These are phyloP conservation scores for Podaxis mareebaensis DNA, from an alignment of 768 basidiomycete species.

Conservation along the genomic window DNA sequence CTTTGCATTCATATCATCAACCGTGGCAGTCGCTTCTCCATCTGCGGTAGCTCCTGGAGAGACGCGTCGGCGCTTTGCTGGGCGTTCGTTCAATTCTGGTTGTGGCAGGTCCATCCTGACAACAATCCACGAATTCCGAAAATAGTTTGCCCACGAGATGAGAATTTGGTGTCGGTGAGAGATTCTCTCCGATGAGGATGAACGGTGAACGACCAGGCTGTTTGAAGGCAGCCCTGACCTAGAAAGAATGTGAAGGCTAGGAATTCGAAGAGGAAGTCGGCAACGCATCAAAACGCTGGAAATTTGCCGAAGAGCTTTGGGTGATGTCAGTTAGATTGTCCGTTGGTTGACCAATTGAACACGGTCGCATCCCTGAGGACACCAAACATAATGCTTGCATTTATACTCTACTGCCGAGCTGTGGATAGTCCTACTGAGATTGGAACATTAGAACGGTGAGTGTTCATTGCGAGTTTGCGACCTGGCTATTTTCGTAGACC, in stretches of 20 bases:
- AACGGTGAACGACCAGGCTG: background rate
- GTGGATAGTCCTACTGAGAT: too few relatives aligned
- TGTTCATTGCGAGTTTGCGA: too few relatives aligned
- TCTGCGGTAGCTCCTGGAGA: background rate
- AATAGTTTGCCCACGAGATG: background rate
- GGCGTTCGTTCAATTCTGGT: background rate
- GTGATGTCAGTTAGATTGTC: background rate
- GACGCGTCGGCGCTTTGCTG: conserved; percentile 8
- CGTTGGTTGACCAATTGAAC: too few relatives aligned
- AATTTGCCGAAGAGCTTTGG: background rate
- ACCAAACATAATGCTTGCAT: too few relatives aligned
- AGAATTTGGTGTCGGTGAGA: background rate
- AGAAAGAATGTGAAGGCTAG: background rate
- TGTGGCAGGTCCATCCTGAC: conserved; percentile 7
- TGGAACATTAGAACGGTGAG: too few relatives aligned
- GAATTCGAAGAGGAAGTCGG: conserved; percentile 1
- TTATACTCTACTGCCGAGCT: too few relatives aligned
- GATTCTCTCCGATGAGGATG: background rate
- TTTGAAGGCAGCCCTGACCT: background rate
- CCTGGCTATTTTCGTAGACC: too few relatives aligned
- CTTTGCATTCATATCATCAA: background rate
- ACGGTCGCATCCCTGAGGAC: too few relatives aligned
- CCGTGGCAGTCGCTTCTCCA: background rate
- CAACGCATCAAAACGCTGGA: conserved; percentile 5
- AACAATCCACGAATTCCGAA: background rate